Percentiles rank a stretch among this genome's conserved stretches.
Evolutionary conservation across 768 basidiomycete species (phyloP).

Genomic region (Russula abietina): DNA sequence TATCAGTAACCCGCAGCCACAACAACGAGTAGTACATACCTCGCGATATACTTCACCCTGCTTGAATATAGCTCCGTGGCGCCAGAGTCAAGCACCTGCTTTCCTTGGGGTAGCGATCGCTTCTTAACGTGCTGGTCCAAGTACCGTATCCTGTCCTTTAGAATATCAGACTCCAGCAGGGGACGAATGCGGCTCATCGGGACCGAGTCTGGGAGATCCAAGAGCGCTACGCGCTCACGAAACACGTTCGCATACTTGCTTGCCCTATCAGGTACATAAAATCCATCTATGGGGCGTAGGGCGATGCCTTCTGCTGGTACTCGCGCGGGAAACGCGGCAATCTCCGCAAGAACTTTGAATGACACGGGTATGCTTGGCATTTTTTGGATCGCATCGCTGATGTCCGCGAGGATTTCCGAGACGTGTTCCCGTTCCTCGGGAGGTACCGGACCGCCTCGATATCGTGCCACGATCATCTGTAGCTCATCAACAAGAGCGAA

Average conservation of each 20-base stretch:
- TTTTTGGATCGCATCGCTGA: constrained; percentile 8
- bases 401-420: constrained; percentile 23
- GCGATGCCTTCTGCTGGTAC: constrained; percentile 2
- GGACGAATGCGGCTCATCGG: constrained; percentile 9
- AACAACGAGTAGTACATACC: not conserved
- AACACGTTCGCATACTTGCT: constrained; percentile 21
- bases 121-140: constrained; percentile 9
- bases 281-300: constrained; percentile 8
- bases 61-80: constrained; percentile 19
- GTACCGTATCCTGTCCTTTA: constrained; percentile 16
- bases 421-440: not conserved
- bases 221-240: constrained; percentile 12
- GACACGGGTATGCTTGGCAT: not conserved
- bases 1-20: not conserved
- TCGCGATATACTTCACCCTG: constrained; percentile 16
- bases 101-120: constrained; percentile 10
- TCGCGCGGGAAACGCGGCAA: constrained; percentile 19
- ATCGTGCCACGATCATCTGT: constrained; percentile 1
- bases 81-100: constrained; percentile 1
- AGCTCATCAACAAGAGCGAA: constrained; percentile 26
- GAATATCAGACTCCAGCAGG: constrained; percentile 18
- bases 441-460: constrained; percentile 5
- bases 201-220: constrained; percentile 14
- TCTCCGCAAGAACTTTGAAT: constrained; percentile 6
- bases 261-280: constrained; percentile 27